Evolutionary conservation across 192 early-diverging fungal species (phyloP), one percentile per base, ranked within the genome.

Genomic region (Coemansia sp.): DNA sequence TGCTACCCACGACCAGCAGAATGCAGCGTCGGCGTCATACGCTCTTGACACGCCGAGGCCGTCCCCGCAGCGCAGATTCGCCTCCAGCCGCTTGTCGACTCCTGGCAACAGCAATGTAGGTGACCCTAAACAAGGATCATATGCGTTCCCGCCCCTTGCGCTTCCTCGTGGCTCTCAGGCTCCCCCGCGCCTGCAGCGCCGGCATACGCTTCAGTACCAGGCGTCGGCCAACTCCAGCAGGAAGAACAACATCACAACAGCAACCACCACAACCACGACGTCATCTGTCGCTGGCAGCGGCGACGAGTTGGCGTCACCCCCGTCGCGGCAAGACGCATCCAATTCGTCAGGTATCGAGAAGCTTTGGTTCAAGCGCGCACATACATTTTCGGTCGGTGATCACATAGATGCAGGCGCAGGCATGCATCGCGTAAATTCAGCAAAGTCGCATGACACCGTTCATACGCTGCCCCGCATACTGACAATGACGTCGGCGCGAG

Each of bases 311-410:
- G 41, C 43, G 23, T 29, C 60, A 3, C 32, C 35, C 5, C 14
- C 41, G 7, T 25, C 41, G 14, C 55, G 38, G 9, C 20, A 25
- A 14, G 34, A 54, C 9, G 59, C 25, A 11, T 62, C 62, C 19
- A 56, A 59, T 33, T 62, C 64, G 20, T 62, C 62, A 14, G 63
- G 57, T 13, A 19, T 71, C 4, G 77, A 80, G 59, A 42, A 62
- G 6, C 55, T 60, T 7, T 63, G 72, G 72, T 52, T 74, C 42
- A 58, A 38, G 36, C 72, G 77, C 19, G 73, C 65, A 34, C 72
- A 72, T 36, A 75, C 72, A 23, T 71, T 71, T 38, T 80, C 77
- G 2, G 52, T 60, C 7, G 43, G 32, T 7, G 55, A 54, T 33
- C 53, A 38, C 17, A 22, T 23, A 0, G 54, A 48, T 19, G 8